Conservation (phyloP, 306 rosid genomes). For the Oemleria cerasiformis region DNA sequence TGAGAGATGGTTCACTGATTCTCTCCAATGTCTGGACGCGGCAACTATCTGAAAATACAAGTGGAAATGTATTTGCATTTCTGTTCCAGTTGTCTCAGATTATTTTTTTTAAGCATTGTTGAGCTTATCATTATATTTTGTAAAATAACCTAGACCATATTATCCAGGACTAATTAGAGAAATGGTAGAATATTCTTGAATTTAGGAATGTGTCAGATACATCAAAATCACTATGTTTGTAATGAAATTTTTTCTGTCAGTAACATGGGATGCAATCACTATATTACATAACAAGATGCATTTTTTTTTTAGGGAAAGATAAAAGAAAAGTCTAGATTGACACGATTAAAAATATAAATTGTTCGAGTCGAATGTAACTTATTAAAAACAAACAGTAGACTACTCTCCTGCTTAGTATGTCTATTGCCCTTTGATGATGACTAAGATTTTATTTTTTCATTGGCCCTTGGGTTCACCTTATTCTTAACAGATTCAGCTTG, state of each 20-base stretch:
- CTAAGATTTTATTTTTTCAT: conserved; percentile 21
- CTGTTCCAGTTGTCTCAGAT: conserved; percentile 10
- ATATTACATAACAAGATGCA: not conserved
- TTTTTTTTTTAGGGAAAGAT: not conserved
- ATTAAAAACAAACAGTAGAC: not conserved
- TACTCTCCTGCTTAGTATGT: not conserved
- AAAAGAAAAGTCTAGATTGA: not conserved
- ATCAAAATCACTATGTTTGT: not conserved
- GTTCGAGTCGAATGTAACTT: not conserved
- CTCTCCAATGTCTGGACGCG: conserved; percentile 94
- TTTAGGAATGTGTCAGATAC: not conserved
- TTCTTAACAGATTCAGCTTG: conserved; percentile 68
- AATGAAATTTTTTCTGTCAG: conserved; percentile 3
- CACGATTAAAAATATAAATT: not conserved
- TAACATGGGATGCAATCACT: not conserved
- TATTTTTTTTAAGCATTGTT: not conserved
- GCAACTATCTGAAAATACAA: conserved; percentile 76
- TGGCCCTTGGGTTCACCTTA: conserved; percentile 7
- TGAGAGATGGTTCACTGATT: conserved; percentile 81
- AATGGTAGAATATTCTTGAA: conserved; percentile 5
- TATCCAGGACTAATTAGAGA: not conserved
- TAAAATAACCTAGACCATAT: not conserved
- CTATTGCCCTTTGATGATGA: not conserved
- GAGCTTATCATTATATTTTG: not conserved
- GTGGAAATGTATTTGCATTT: conserved; percentile 60